phyloP scores from a whole-genome alignment of 441 rosid species.

The Adansonia madagascariensis region DNA sequence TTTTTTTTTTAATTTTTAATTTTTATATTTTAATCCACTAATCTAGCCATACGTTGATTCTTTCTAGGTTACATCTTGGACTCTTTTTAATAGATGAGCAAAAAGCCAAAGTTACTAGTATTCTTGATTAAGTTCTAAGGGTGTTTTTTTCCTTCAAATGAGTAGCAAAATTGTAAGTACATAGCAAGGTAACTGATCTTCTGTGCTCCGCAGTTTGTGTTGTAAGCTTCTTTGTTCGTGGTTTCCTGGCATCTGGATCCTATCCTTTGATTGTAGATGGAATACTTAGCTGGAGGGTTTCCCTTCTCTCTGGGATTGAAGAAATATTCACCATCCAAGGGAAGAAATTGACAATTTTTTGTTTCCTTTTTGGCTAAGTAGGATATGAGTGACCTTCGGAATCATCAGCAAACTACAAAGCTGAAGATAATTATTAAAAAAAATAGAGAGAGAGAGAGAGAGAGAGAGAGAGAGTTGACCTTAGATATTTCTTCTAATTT shows the following conservation, averaged over 20 bases:
- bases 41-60: neutral
- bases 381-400: neutral
- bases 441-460: neutral
- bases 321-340: neutral
- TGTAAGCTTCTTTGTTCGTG: neutral
- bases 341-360: neutral
- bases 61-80: no score
- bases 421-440: neutral
- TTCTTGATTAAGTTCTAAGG: neutral
- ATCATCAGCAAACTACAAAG: neutral
- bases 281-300: neutral
- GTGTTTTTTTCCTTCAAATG: neutral
- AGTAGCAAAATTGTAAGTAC: neutral
- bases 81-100: no score
- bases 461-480: neutral
- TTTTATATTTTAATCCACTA: no score
- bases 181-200: neutral
- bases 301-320: neutral
- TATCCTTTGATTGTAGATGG: neutral
- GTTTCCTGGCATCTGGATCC: neutral
- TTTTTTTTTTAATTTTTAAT: neutral
- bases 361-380: neutral
- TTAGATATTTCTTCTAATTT: constrained; percentile 8
- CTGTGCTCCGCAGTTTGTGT: neutral
- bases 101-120: no score